These are phyloP conservation scores for Talaromyces sp. DNA, from an alignment of 2,329 filamentous ascomycete species.

Conservation along the genomic window DNA sequence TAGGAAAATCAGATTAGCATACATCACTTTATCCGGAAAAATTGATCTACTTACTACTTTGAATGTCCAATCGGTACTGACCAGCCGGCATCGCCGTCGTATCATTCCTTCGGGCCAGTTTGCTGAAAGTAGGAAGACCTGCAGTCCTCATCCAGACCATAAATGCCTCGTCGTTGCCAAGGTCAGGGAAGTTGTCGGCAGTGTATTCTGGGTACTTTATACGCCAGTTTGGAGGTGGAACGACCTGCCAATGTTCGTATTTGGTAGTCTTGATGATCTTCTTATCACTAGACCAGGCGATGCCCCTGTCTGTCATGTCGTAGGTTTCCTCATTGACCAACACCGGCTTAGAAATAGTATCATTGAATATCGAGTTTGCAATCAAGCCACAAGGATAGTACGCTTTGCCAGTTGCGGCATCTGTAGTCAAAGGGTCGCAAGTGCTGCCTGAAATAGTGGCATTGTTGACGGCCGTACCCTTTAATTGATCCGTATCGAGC, in stretches of 20 bases:
- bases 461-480: slow-evolving; percentile 60
- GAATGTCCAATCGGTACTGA: slow-evolving; percentile 69
- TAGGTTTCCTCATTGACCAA: slow-evolving; percentile 60
- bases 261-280: slow-evolving; percentile 68
- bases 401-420: slow-evolving; percentile 53
- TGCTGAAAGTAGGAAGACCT: slow-evolving; percentile 89
- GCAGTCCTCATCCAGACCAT: slow-evolving; percentile 99
- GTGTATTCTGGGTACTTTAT: slow-evolving; percentile 67
- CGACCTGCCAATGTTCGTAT: slow-evolving; percentile 61
- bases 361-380: slow-evolving; percentile 96
- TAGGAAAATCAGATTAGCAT: slow-evolving; percentile 33
- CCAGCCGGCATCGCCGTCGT: slow-evolving; percentile 61
- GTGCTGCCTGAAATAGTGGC: slow-evolving; percentile 60
- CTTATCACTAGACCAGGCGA: slow-evolving; percentile 81
- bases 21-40: not conserved
- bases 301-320: slow-evolving; percentile 68
- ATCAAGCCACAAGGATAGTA: slow-evolving; percentile 96
- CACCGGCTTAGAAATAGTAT: slow-evolving; percentile 68
- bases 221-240: slow-evolving; percentile 83
- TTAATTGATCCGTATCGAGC: slow-evolving; percentile 76
- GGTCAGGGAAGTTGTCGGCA: slow-evolving; percentile 59
- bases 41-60: slow-evolving; percentile 60
- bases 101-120: slow-evolving; percentile 82
- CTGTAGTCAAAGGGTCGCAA: slow-evolving; percentile 67
- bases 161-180: slow-evolving; percentile 74